A percentile compares a stretch with the other conserved stretches of the same genome.
Evolutionary conservation across 2,329 filamentous ascomycete species (phyloP).

Genomic region (Hypoxylon sp.): DNA sequence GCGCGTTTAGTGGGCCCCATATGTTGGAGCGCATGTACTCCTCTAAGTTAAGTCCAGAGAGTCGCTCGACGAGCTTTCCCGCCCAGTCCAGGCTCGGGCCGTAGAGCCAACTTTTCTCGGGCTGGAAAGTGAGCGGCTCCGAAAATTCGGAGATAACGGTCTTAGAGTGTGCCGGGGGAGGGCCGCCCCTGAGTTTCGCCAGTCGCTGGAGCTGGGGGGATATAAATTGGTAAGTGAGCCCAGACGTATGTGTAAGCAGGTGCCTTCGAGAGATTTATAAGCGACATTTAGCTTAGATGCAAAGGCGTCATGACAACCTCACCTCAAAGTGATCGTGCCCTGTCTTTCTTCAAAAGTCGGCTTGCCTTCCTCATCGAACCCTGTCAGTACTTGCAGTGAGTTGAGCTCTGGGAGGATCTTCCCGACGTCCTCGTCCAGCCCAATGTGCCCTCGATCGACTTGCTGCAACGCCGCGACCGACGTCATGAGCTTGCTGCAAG

Average conservation of each 20-base stretch:
- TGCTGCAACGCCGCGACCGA: conserved; percentile 38
- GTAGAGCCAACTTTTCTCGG: conserved; percentile 67
- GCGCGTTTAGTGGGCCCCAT: conserved; percentile 61
- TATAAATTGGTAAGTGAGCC: conserved; percentile 5
- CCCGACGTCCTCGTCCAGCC: conserved; percentile 36
- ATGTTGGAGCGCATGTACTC: conserved; percentile 62
- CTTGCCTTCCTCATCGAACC: conserved; percentile 33
- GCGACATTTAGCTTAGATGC: neutral
- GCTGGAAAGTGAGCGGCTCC: conserved; percentile 65
- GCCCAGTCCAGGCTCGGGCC: conserved; percentile 67
- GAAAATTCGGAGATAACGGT: conserved; percentile 60
- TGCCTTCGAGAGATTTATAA: conserved; percentile 17
- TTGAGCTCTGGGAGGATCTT: conserved; percentile 35
- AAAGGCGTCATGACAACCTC: neutral
- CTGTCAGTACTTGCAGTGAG: conserved; percentile 20
- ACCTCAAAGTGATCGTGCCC: conserved; percentile 32
- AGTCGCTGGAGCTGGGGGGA: conserved; percentile 27
- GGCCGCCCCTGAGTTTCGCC: conserved; percentile 9
- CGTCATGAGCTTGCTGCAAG: conserved; percentile 41
- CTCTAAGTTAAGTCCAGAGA: conserved; percentile 61
- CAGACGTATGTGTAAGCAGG: conserved; percentile 32
- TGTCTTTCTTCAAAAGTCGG: conserved; percentile 26
- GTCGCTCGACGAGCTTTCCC: conserved; percentile 64
- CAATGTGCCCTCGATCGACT: conserved; percentile 35
- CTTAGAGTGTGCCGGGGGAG: conserved; percentile 19